Base-by-base conservation (phyloP, 1,284 basidiomycete genomes). In the Fomitiporia mediterranea region DNA sequence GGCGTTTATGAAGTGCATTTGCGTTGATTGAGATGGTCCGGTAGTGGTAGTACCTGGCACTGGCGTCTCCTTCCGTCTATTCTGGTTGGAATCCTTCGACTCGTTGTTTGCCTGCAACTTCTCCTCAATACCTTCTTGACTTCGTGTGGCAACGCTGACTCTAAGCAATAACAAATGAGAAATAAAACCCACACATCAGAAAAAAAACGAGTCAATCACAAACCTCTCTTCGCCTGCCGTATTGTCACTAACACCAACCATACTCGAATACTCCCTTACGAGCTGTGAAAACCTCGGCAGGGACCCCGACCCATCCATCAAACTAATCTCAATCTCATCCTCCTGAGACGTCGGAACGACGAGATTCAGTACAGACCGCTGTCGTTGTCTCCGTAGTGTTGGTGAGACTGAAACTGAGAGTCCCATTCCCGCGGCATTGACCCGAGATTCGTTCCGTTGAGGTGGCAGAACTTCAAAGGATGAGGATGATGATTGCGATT, bases 301-400 rank as follows among this genome's bases (percentile, higher is more conserved):
- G 39, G 39, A 32, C 13, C 27, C 35, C 30, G 13, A 11, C 6
- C 15, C 49, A 37, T 50, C 47, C 13, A 23, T 13, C n/a, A 53
- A 42, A 25, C 38, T 49, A n/a, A 59, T 30, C 25, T 59, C 57
- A n/a, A 32, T 15, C 40, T 59, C 57, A n/a, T 59, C 57, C 40
- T 56, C 54, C 35, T 59, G 57, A 32, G 57, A 59, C 8, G 57
- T 56, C 9, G 57, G 57, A 2, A 59, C 48, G 8, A 55, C 49
- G 32, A 53, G n/a, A 32, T 50, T 50, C n/a, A 42, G n/a, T 13
- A 7, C 23, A 4, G 17, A 6, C 38, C 38, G 32, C 32, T 34
- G 32, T 13, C 32, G 32, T 13, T 34, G 32, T 34, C 32, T 13
- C 13, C 13, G 7, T 13, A 6, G 32, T 42, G 21, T 17, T 30